A percentile compares a stretch with the other conserved stretches of the same genome.
These are phyloP conservation scores for Stephanocyclus meneghinianus DNA, from an alignment of 352 stramenopile genomes.

Conservation along the genomic window DNA sequence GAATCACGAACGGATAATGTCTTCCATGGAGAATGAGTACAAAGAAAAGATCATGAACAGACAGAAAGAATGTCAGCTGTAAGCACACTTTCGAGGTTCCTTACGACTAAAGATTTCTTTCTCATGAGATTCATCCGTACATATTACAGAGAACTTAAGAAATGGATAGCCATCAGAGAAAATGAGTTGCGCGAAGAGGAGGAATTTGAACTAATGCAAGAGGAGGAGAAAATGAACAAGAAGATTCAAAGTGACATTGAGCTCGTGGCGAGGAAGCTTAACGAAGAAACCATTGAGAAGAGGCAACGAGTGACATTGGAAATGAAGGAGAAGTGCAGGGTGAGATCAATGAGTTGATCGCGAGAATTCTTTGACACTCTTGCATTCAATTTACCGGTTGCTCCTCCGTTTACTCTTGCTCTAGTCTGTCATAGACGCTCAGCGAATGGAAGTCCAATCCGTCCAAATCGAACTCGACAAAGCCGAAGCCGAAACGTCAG, in stretches of 20 bases:
- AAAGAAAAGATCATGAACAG: conserved; percentile 23
- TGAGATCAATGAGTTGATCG: background rate
- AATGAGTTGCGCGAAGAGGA: conserved; percentile 23
- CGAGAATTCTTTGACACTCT: background rate
- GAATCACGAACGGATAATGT: conserved; percentile 31
- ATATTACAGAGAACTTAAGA: conserved; percentile 32
- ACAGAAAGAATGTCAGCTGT: conserved; percentile 26
- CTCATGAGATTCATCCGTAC: background rate
- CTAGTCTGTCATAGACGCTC: conserved; percentile 5
- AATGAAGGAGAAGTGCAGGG: conserved; percentile 17
- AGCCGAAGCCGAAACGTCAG: background rate
- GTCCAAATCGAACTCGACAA: conserved; percentile 19
- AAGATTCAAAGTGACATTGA: conserved; percentile 46
- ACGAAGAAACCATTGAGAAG: conserved; percentile 36
- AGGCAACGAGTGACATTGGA: conserved; percentile 9
- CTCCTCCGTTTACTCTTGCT: background rate
- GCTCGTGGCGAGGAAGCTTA: conserved; percentile 27
- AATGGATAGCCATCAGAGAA: conserved; percentile 36
- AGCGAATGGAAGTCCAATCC: conserved; percentile 9
- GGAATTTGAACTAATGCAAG: conserved; percentile 21
- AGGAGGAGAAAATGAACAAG: conserved; percentile 27
- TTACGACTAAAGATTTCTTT: background rate
- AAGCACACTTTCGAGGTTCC: background rate
- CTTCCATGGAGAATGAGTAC: conserved; percentile 33
- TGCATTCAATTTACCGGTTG: background rate